Conservation (phyloP, 208 protist genomes). For the Wallacemonas sp. region DNA sequence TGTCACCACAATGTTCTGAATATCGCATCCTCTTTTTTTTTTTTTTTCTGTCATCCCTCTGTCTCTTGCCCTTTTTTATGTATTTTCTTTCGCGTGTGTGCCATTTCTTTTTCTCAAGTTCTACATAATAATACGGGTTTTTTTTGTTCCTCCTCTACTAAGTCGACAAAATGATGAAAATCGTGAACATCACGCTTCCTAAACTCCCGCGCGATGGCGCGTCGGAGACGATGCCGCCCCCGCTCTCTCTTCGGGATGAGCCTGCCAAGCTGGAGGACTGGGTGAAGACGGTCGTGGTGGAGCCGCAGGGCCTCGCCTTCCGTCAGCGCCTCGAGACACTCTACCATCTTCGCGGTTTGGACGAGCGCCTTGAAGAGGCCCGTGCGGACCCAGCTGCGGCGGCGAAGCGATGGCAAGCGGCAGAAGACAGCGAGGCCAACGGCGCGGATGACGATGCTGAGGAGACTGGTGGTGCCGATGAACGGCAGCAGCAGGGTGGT, state of each 20-base stretch:
- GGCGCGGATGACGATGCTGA: constrained; percentile 30
- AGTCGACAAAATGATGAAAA: constrained; percentile 14
- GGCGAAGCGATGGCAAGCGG: constrained; percentile 26
- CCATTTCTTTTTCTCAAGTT: constrained; percentile 1
- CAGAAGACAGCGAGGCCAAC: constrained; percentile 18
- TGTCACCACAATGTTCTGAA: too few relatives aligned
- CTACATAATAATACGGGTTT: too few relatives aligned
- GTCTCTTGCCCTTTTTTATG: constrained; percentile 13
- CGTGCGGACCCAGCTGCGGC: constrained; percentile 52
- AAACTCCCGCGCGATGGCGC: constrained; percentile 3
- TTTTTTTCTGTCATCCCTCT: constrained; percentile 3
- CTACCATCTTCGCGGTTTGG: constrained; percentile 44
- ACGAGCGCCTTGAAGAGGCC: constrained; percentile 30
- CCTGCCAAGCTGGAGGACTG: constrained; percentile 12
- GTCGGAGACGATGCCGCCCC: not conserved
- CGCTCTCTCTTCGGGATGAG: not conserved
- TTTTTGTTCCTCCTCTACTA: too few relatives aligned
- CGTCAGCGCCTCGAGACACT: constrained; percentile 35
- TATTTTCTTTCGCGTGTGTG: constrained; percentile 1
- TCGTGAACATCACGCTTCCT: not conserved
- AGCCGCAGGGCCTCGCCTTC: constrained; percentile 52
- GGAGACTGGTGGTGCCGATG: constrained; percentile 15
- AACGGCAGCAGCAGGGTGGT: constrained; percentile 33
- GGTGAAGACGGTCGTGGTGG: constrained; percentile 27
- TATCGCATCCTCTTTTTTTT: constrained; percentile 10